phyloP scores from a whole-genome alignment of 2,329 filamentous ascomycete genomes.

The Pseudopyrenochaeta lycopersici region DNA sequence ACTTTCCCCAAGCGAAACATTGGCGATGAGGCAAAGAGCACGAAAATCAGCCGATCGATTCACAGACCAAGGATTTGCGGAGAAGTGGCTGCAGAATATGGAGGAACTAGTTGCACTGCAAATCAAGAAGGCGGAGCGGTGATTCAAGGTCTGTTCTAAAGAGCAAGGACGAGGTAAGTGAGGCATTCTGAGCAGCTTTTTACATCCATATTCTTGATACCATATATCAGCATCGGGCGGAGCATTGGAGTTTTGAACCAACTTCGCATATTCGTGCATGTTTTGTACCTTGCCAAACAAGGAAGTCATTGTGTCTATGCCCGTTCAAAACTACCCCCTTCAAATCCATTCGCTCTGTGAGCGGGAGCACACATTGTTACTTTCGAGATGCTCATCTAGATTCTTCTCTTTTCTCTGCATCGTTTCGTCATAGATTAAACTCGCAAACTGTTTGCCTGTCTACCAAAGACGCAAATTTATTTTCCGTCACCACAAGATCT shows the following conservation, averaged over 20 bases:
- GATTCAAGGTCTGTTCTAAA: background rate
- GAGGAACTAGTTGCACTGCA: slow-evolving; percentile 70
- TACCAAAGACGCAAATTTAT: too few relatives aligned
- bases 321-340: too few relatives aligned
- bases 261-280: background rate
- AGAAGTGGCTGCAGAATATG: slow-evolving; percentile 80
- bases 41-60: slow-evolving; percentile 83
- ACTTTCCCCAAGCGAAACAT: slow-evolving; percentile 69
- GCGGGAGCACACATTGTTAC: too few relatives aligned
- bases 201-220: slow-evolving; percentile 8
- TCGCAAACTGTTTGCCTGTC: too few relatives aligned
- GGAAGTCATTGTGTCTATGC: too few relatives aligned
- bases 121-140: slow-evolving; percentile 17
- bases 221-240: slow-evolving; percentile 13
- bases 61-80: slow-evolving; percentile 84
- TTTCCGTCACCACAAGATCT: too few relatives aligned
- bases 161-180: too few relatives aligned
- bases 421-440: too few relatives aligned
- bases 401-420: too few relatives aligned
- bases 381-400: too few relatives aligned
- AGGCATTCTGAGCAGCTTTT: background rate
- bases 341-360: too few relatives aligned
- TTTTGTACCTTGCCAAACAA: too few relatives aligned
- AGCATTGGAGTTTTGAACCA: background rate
- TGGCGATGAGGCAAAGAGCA: slow-evolving; percentile 79